Conservation (phyloP, 2,329 filamentous ascomycete genomes). For the Epichloe gansuensis region DNA sequence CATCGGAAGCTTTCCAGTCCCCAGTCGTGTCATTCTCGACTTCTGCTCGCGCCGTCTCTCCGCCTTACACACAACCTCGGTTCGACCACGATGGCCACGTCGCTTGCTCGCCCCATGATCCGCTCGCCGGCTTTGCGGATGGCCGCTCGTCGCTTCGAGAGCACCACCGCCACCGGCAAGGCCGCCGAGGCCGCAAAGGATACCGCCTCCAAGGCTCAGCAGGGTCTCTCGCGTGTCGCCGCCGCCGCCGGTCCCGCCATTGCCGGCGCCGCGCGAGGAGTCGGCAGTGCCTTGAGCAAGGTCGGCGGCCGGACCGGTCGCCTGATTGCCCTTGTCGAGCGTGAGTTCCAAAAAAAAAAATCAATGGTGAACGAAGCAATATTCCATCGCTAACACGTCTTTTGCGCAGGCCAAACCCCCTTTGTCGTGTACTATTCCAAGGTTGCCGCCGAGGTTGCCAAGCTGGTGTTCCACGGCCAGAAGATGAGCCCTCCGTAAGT, state of each 20-base stretch:
- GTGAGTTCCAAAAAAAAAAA: conserved; percentile 42
- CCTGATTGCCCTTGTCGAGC: conserved; percentile 68
- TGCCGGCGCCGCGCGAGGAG: conserved; percentile 55
- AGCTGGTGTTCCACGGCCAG: conserved; percentile 75
- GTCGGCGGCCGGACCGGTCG: conserved; percentile 74
- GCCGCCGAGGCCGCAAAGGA: conserved; percentile 27
- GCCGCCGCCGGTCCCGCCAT: conserved; percentile 70
- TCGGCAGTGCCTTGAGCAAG: conserved; percentile 54
- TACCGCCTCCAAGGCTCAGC: conserved; percentile 42
- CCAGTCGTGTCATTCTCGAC: background rate
- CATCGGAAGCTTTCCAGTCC: background rate
- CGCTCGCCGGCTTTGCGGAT: conserved; percentile 33
- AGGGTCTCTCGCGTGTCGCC: conserved; percentile 72
- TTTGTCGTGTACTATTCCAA: conserved; percentile 83
- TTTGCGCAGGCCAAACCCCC: conserved; percentile 60
- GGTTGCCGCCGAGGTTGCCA: conserved; percentile 76
- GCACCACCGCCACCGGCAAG: conserved; percentile 34
- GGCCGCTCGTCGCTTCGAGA: conserved; percentile 47
- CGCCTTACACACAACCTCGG: conserved; percentile 2
- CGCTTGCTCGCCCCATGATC: conserved; percentile 30
- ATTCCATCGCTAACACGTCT: background rate
- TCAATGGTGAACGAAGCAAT: too few species aligned
- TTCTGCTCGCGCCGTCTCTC: conserved; percentile 5
- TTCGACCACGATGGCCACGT: conserved; percentile 17
- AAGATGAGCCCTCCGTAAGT: conserved; percentile 93